Evolutionary conservation across 768 basidiomycete genomes (phyloP), one percentile per base, ranked within the genome.

Genomic region (Sarcodon sp.): DNA sequence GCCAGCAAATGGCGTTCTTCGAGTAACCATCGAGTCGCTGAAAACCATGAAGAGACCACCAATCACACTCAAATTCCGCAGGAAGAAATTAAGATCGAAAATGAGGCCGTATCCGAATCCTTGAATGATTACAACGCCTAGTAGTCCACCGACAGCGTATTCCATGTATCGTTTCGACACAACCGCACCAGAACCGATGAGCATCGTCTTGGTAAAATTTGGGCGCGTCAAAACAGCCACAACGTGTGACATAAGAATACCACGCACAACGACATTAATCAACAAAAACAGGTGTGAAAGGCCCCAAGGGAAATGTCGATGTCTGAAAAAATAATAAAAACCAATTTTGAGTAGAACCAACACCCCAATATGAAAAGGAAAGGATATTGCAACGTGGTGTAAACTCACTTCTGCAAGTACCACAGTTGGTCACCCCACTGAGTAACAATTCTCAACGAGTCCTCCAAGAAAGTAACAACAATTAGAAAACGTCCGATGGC

Each of bases 21-120:
- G 77, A 16, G 80, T 85, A 49, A 87, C 75, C 76, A 98, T 85
- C 1, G 90, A 87, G 63, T 99, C 96, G 54, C 86, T 91, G 66
- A 99, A 92, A 21, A 98, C 93, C 96, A 99, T 99, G 67, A 99
- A 83, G 43, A 99, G 80, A 47, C 96, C 96, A 48, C 96, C 96
- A 52, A 98, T 91, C 61, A 99, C 96, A 53, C 84, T 87, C 49
- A 99, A 75, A 68, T 98, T 99, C 64, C 96, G 92, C 41, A 98
- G 84, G 90, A 99, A 99, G 77, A 99, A 99, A 69, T 88, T 98
- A 64, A 98, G 76, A 74, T 98, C 96, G 66, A 99, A 99, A 60
- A 99, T 94, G 63, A 99, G 87, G 33, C 96, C 96, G 60, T 99
- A 99, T 56, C 96, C 96, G 56, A 99, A 87, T 41, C 94, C 94